Conservation (phyloP, 257 asterid species). For the Ajuga chamaepitys region DNA sequence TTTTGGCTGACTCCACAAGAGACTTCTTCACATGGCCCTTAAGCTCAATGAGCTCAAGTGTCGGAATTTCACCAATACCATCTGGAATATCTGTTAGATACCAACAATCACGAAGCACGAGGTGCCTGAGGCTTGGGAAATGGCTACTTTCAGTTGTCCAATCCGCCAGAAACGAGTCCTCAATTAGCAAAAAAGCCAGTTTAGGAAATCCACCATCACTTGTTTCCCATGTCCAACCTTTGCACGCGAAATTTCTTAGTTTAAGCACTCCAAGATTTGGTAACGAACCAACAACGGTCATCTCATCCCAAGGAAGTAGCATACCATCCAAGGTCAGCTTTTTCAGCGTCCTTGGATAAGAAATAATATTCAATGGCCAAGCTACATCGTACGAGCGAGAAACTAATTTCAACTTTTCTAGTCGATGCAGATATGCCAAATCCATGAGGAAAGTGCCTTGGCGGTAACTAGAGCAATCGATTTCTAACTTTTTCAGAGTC, state of each 20-base stretch:
- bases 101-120: background rate
- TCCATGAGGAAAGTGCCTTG: too few relatives aligned
- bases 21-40: background rate
- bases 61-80: constrained; percentile 4
- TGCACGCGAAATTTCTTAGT: too few relatives aligned
- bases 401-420: too few relatives aligned
- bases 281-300: too few relatives aligned
- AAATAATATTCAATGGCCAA: too few relatives aligned
- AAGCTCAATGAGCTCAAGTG: constrained; percentile 9
- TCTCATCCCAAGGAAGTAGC: too few relatives aligned
- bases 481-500: background rate
- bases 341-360: too few relatives aligned
- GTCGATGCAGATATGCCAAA: too few relatives aligned
- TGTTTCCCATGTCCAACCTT: background rate
- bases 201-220: background rate
- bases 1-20: background rate
- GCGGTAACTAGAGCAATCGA: background rate
- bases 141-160: constrained; percentile 5
- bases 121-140: constrained; percentile 2
- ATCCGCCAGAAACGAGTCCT: background rate
- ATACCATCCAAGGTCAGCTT: too few relatives aligned
- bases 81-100: background rate
- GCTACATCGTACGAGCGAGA: too few relatives aligned
- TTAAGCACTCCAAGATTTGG: too few relatives aligned
- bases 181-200: background rate